These are phyloP conservation scores for Phyllosticta citribraziliensis DNA, from an alignment of 2,329 filamentous ascomycete species.

Conservation along the genomic window DNA sequence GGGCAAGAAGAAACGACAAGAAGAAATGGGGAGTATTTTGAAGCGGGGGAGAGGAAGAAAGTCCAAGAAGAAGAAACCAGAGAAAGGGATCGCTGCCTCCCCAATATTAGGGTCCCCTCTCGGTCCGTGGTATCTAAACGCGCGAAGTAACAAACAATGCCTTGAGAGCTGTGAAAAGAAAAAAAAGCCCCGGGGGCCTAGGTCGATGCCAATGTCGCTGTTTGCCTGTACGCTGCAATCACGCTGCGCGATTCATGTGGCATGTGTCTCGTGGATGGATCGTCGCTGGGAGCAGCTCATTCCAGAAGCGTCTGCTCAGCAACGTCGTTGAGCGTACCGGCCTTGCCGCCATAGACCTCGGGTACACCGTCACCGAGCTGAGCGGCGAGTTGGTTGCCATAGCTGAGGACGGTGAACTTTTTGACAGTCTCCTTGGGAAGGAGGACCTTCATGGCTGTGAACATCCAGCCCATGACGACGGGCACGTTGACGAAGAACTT, in stretches of 20 bases:
- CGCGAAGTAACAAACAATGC: background rate
- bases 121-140: background rate
- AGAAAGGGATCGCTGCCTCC: background rate
- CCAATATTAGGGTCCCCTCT: background rate
- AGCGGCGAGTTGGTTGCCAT: constrained; percentile 56
- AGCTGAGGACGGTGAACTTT: constrained; percentile 41
- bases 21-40: background rate
- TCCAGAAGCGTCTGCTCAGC: constrained; percentile 17
- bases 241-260: background rate
- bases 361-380: constrained; percentile 61
- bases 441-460: constrained; percentile 37
- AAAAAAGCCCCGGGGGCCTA: background rate
- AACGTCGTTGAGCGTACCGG: constrained; percentile 37
- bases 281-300: background rate
- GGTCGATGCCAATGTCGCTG: background rate
- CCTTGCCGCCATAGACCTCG: constrained; percentile 69
- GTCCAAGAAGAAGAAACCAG: background rate
- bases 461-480: constrained; percentile 72
- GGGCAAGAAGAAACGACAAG: background rate
- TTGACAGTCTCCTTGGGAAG: constrained; percentile 38
- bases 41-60: background rate
- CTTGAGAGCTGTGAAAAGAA: background rate
- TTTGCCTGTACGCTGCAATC: background rate
- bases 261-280: background rate
- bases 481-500: constrained; percentile 98